Percentiles rank a stretch among this genome's conserved stretches.
These are phyloP conservation scores for Aspergillus panamensis DNA, from an alignment of 495 filamentous ascomycete genomes.

Conservation along the genomic window DNA sequence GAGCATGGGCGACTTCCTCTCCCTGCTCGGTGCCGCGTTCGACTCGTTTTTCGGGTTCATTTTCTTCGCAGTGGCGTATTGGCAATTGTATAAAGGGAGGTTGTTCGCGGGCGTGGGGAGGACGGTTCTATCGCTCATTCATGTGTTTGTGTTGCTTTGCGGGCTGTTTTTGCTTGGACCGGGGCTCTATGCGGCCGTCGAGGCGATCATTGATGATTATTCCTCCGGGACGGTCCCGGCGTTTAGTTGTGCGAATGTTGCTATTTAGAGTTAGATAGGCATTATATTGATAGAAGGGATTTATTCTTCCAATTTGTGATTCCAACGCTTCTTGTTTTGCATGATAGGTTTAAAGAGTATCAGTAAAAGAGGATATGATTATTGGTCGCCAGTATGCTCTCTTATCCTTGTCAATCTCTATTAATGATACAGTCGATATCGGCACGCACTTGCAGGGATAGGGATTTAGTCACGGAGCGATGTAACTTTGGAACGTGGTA, in stretches of 20 bases:
- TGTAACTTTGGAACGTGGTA: too few relatives aligned
- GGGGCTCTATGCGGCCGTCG: slow-evolving; percentile 49
- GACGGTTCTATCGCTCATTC: slow-evolving; percentile 39
- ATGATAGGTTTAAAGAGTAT: too few relatives aligned
- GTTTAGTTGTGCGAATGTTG: slow-evolving; percentile 46
- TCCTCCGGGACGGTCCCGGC: slow-evolving; percentile 36
- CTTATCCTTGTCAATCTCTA: too few relatives aligned
- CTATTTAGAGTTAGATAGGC: slow-evolving; percentile 34
- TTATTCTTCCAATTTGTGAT: too few relatives aligned
- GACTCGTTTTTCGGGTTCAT: slow-evolving; percentile 42
- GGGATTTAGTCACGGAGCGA: too few relatives aligned
- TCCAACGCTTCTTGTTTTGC: too few relatives aligned
- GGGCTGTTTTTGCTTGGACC: slow-evolving; percentile 51
- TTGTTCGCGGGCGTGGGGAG: slow-evolving; percentile 28
- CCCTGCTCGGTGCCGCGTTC: slow-evolving; percentile 47
- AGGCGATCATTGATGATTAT: slow-evolving; percentile 51
- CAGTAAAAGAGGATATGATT: too few relatives aligned
- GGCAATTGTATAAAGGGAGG: slow-evolving; percentile 40
- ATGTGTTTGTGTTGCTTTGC: slow-evolving; percentile 37
- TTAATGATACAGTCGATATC: too few relatives aligned
- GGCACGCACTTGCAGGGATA: too few relatives aligned
- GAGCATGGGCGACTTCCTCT: slow-evolving; percentile 49
- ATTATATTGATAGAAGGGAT: too few relatives aligned
- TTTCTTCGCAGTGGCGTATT: slow-evolving; percentile 50
- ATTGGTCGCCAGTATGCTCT: too few relatives aligned